phyloP scores from a whole-genome alignment of 805 yeast species.

The Saccharomycopsis babjevae region DNA sequence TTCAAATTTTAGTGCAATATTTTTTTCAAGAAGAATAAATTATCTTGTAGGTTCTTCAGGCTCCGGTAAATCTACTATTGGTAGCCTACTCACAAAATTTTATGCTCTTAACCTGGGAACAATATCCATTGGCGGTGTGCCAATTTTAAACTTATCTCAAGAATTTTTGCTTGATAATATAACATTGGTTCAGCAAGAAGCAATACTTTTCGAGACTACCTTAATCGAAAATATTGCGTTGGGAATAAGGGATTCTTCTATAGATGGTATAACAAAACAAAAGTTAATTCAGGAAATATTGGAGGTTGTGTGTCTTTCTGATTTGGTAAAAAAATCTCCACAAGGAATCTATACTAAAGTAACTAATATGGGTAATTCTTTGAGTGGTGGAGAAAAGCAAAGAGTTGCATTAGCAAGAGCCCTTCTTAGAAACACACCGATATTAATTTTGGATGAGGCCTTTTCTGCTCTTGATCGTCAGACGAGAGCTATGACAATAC shows the following conservation, averaged over 20 bases:
- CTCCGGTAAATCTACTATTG: slow-evolving; percentile 82
- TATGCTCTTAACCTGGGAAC: slow-evolving; percentile 45
- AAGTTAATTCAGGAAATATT: not conserved
- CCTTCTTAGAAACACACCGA: slow-evolving; percentile 55
- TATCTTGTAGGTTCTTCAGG: slow-evolving; percentile 86
- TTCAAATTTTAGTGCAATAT: slow-evolving; percentile 33
- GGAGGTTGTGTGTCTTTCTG: not conserved
- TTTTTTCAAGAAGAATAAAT: slow-evolving; percentile 38
- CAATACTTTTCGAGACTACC: slow-evolving; percentile 54
- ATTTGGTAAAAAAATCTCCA: slow-evolving; percentile 33
- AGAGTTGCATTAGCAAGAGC: slow-evolving; percentile 82
- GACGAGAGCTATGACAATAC: slow-evolving; percentile 37
- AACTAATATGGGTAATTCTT: slow-evolving; percentile 29
- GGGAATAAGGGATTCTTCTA: slow-evolving; percentile 28
- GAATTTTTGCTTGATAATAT: slow-evolving; percentile 52
- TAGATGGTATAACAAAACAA: not conserved
- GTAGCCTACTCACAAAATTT: slow-evolving; percentile 49
- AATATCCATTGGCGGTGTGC: slow-evolving; percentile 46
- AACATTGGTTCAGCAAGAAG: slow-evolving; percentile 64
- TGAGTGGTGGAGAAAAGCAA: slow-evolving; percentile 92
- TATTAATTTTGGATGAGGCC: slow-evolving; percentile 79
- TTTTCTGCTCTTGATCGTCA: slow-evolving; percentile 66
- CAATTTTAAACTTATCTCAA: slow-evolving; percentile 33
- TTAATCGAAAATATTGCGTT: slow-evolving; percentile 53
- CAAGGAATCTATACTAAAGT: slow-evolving; percentile 46